Evolutionary conservation across 2,329 filamentous ascomycete genomes (phyloP), one percentile per base, ranked within the genome.

Genomic region (Aureobasidium mangrovei): DNA sequence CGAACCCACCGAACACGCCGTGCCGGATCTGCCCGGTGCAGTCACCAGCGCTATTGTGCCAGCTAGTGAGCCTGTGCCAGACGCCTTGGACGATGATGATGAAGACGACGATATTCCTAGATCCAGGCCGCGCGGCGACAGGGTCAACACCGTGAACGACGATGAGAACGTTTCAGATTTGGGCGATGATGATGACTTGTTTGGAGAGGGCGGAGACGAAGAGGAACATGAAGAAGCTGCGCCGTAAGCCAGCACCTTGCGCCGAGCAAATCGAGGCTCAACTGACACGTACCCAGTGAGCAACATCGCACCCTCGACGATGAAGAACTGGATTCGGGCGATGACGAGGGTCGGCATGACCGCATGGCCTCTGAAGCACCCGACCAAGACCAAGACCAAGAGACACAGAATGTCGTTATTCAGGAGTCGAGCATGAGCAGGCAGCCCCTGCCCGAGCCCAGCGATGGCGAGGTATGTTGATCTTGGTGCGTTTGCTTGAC

Each of bases 361-460:
- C 79, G 83, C 59, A 78, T 79, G 26, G 70, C 73, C 31, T 72
- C 74, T n/a, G 72, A 75, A 42, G 72, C 76, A 4, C 70, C 72
- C 7, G 73, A 74, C 10, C 68, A 69, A 46, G 68, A 69, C 5
- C 18, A 18, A 18, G 65, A 66, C 33, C 73, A 75, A 58, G 73
- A 80, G 60, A 78, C 78, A 60, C 73, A 80, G 51, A 44, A 53
- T 9, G 40, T 53, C 40, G 77, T 70, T 24, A 69, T 86, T 52
- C 78, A 82, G 70, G 81, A 83, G 49, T 74, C 84, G 44, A 78
- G 81, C 44, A 72, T 89, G 44, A 83, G 79, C 62, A 79, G 86
- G 43, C 87, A 91, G 66, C 77, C 81, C 48, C 73, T 84, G 10
- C 87, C 87, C 10, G 84, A 85, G 63, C 78, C 85, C 36, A 82